Percentiles rank a stretch among this genome's conserved stretches.
phyloP scores from a whole-genome alignment of 257 asterid species.

The Solanum tacnaense region DNA sequence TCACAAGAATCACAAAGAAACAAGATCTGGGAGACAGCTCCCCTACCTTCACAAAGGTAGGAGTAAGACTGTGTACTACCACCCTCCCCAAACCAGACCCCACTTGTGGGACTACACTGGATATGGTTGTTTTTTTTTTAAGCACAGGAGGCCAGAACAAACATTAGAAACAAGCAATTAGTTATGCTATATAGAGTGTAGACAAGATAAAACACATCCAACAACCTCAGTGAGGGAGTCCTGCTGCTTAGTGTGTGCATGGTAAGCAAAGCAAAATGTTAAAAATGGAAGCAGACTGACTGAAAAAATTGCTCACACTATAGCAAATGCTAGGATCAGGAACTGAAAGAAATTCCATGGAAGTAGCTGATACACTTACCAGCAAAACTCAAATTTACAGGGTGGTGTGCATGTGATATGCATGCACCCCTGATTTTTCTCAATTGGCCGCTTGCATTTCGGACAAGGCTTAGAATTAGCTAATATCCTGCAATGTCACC shows the following conservation, averaged over 20 bases:
- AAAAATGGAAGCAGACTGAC: background rate
- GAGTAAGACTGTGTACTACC: background rate
- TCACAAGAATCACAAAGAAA: background rate
- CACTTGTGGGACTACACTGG: background rate
- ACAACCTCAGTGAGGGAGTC: background rate
- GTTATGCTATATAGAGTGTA: background rate
- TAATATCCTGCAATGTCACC: conserved; percentile 63
- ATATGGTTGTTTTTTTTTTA: background rate
- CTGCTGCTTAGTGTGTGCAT: background rate
- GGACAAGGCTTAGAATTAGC: conserved; percentile 99
- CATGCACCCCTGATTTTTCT: conserved; percentile 99
- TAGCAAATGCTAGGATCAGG: background rate
- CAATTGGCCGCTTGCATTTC: conserved; percentile 98
- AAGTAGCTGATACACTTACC: conserved; percentile 37
- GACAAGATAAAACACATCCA: background rate
- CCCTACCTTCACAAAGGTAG: background rate
- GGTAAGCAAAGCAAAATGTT: background rate
- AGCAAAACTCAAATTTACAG: conserved; percentile 96
- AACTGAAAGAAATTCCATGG: background rate
- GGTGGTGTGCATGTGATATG: conserved; percentile 98
- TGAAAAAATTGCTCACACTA: background rate
- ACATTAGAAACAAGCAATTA: background rate
- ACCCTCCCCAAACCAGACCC: background rate
- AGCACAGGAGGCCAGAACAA: background rate
- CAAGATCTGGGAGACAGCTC: background rate